Evolutionary conservation across 164 flowering plant species (phyloP).

Genomic region (Nymphaea thermarum): DNA sequence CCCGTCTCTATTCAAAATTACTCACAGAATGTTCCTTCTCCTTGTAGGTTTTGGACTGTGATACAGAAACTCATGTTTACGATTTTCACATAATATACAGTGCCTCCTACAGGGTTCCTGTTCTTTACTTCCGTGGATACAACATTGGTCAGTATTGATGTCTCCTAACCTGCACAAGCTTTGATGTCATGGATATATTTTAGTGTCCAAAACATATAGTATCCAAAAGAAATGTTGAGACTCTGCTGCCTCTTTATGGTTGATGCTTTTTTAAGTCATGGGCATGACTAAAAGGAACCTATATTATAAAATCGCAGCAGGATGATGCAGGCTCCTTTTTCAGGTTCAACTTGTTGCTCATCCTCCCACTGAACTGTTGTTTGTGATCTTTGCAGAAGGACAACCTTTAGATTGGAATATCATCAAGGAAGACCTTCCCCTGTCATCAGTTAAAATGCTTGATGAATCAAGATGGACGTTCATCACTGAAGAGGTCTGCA

Average conservation of each 20-base stretch:
- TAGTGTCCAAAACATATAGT: too few species aligned
- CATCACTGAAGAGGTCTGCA: constrained; percentile 68
- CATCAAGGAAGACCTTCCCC: constrained; percentile 55
- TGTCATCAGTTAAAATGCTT: constrained; percentile 31
- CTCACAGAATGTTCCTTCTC: constrained; percentile 5
- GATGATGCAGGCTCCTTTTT: too few species aligned
- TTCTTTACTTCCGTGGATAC: constrained; percentile 67
- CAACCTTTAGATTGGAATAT: constrained; percentile 38
- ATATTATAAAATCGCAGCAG: neutral
- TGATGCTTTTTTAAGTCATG: too few species aligned
- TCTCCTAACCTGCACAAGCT: neutral
- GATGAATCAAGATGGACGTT: constrained; percentile 75
- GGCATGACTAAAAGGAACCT: too few species aligned
- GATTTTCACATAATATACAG: constrained; percentile 80
- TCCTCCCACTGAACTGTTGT: neutral
- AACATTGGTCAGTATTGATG: constrained; percentile 36
- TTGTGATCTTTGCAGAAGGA: constrained; percentile 41
- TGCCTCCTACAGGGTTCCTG: constrained; percentile 64
- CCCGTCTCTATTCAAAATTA: neutral
- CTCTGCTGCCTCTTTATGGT: too few species aligned
- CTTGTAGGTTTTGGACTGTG: constrained; percentile 31
- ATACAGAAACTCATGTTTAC: constrained; percentile 31
- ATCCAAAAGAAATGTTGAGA: too few species aligned
- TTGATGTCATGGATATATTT: neutral
- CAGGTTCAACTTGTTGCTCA: too few species aligned